Evolutionary conservation across 2,329 filamentous ascomycete genomes (phyloP), one percentile per base, ranked within the genome.

Genomic region (Aspergillus uvarum): DNA sequence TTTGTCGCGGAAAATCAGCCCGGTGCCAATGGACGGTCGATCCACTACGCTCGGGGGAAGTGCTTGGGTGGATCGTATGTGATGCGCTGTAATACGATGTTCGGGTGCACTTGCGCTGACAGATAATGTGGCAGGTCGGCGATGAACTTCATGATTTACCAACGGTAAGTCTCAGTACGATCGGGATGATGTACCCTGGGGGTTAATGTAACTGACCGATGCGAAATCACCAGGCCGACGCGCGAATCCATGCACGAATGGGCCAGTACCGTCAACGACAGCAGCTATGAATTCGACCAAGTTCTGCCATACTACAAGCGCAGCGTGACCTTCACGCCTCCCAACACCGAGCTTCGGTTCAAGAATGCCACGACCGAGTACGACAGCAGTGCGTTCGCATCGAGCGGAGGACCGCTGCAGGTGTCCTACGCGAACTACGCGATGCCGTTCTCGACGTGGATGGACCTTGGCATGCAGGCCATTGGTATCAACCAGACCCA

Each of bases 371-470:
- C 68, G 0, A 57, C 67, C 4, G 51, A 29, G 4, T 70, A 68
- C 42, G 59, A 67, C 32, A 26, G 65, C 2, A 60, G 59, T 3
- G 68, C 65, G 0, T 76, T 59, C 19, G 48, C 54, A 16, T 11
- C 50, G 5, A 61, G 55, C 1, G 68, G 66, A 3, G 77, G 75
- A 0, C 76, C 78, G 0, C 59, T 81, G 1, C 66, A 77, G 44
- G 74, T 81, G 2, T 76, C 78, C 0, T 81, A 75, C 58, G 58
- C 74, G 4, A 78, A 80, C 53, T 81, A 72, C 48, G 76, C 71
- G 4, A 68, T 74, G 59, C 67, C 76, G 0, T 78, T 78, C 29
- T 71, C 72, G 6, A 77, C 73, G 12, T 81, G 76, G 76, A 74
- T 73, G 65, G 67, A 64, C 12, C 64, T 66, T 8, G 79, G 72